Conservation (phyloP, 1,284 basidiomycete species). For the Cryptococcus jaspeensis region DNA sequence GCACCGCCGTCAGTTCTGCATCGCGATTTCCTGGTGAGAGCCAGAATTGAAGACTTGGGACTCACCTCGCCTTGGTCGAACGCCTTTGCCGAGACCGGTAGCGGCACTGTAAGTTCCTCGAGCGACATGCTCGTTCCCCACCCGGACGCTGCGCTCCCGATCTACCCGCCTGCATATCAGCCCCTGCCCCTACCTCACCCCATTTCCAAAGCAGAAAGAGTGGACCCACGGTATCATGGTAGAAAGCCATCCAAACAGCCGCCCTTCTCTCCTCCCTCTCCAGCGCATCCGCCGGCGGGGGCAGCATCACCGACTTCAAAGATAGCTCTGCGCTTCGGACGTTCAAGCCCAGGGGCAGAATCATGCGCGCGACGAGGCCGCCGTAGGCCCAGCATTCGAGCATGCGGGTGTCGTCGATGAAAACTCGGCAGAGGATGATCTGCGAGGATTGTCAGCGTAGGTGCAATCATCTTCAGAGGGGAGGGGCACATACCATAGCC, state of each 20-base stretch:
- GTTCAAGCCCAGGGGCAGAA: slow-evolving; percentile 48
- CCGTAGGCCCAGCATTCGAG: slow-evolving; percentile 49
- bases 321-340: slow-evolving; percentile 45
- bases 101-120: slow-evolving; percentile 46
- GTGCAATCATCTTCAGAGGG: too few species aligned
- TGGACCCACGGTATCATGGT: slow-evolving; percentile 38
- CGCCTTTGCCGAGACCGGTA: slow-evolving; percentile 40
- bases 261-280: slow-evolving; percentile 49
- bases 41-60: not conserved
- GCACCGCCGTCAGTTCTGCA: not conserved
- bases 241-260: slow-evolving; percentile 48
- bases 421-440: slow-evolving; percentile 46
- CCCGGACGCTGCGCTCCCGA: slow-evolving; percentile 42
- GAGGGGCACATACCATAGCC: slow-evolving; percentile 32
- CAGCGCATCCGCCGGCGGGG: slow-evolving; percentile 42
- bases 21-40: too few species aligned
- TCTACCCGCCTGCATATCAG: slow-evolving; percentile 8
- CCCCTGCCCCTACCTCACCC: too few species aligned
- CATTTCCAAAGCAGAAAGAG: not conserved
- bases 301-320: slow-evolving; percentile 46
- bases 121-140: slow-evolving; percentile 48
- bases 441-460: not conserved
- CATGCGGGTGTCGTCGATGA: slow-evolving; percentile 50
- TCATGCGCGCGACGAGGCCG: slow-evolving; percentile 46
- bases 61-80: slow-evolving; percentile 29